These are phyloP conservation scores for Brassica hybrid DNA, from an alignment of 441 rosid species.

Conservation along the genomic window DNA sequence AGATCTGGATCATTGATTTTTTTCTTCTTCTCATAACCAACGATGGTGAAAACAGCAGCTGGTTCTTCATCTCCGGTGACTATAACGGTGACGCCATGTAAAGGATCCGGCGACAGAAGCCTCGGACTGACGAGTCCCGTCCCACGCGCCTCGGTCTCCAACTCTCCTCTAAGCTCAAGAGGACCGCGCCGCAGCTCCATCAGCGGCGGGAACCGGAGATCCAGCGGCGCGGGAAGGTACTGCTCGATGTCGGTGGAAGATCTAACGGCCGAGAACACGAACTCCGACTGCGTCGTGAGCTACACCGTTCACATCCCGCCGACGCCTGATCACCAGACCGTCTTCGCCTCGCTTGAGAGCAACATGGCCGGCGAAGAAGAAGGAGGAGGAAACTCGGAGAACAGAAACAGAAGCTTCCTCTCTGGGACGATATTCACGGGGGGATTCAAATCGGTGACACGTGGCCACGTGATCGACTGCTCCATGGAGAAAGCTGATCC, in stretches of 20 bases:
- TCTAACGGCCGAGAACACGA: conserved; percentile 42
- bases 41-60: conserved; percentile 63
- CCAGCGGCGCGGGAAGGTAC: conserved; percentile 64
- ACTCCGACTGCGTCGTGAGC: conserved; percentile 53
- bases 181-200: conserved; percentile 47
- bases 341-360: conserved; percentile 61
- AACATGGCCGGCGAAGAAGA: conserved; percentile 36
- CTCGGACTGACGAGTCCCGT: conserved; percentile 72
- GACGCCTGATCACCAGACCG: conserved; percentile 77
- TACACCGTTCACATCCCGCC: conserved; percentile 89
- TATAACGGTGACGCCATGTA: conserved; percentile 70
- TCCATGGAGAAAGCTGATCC: conserved; percentile 49
- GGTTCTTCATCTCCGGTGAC: conserved; percentile 73
- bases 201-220: conserved; percentile 47
- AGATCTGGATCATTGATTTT: not conserved
- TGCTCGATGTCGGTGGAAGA: conserved; percentile 62
- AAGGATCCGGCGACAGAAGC: conserved; percentile 70
- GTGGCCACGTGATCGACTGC: conserved; percentile 72
- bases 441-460: conserved; percentile 76
- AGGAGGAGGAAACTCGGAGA: conserved; percentile 24
- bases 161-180: conserved; percentile 60
- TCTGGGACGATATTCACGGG: conserved; percentile 79
- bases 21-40: not conserved
- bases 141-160: conserved; percentile 63
- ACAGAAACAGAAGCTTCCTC: conserved; percentile 44